Evolutionary conservation across 1,139 yeast genomes (phyloP).

Genomic region (Geotrichum reessii): DNA sequence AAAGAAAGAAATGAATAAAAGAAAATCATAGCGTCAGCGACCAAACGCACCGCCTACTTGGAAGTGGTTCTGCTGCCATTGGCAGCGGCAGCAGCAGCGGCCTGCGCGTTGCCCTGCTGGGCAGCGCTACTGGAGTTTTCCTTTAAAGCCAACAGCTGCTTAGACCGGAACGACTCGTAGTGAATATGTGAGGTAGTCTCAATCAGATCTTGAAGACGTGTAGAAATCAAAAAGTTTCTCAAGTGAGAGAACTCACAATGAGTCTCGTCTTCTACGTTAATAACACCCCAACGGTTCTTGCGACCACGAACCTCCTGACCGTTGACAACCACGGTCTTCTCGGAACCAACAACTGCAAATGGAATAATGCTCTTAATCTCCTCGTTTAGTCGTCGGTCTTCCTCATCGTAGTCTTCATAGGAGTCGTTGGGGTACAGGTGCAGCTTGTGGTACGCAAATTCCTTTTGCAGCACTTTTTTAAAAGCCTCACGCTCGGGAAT

Average conservation of each 20-base stretch:
- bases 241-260: constrained; percentile 94
- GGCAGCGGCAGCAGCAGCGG: constrained; percentile 1
- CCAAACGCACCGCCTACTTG: background rate
- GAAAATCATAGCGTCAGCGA: background rate
- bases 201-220: constrained; percentile 92
- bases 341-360: constrained; percentile 94
- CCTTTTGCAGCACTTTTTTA: constrained; percentile 66
- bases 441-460: constrained; percentile 67
- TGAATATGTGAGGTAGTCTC: constrained; percentile 86
- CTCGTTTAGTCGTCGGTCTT: constrained; percentile 37
- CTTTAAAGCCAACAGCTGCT: constrained; percentile 88
- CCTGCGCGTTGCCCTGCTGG: constrained; percentile 3
- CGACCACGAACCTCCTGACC: constrained; percentile 86
- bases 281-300: constrained; percentile 90
- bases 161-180: constrained; percentile 88
- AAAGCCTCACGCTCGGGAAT: constrained; percentile 74
- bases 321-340: constrained; percentile 54
- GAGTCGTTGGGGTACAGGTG: constrained; percentile 84
- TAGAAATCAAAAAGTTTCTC: constrained; percentile 89
- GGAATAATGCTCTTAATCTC: constrained; percentile 61
- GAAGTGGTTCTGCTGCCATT: background rate
- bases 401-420: constrained; percentile 69
- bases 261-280: constrained; percentile 76
- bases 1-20: background rate
- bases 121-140: constrained; percentile 53